Evolutionary conservation across 495 filamentous ascomycete species (phyloP).

Genomic region (Penicillium atrosanguineum): DNA sequence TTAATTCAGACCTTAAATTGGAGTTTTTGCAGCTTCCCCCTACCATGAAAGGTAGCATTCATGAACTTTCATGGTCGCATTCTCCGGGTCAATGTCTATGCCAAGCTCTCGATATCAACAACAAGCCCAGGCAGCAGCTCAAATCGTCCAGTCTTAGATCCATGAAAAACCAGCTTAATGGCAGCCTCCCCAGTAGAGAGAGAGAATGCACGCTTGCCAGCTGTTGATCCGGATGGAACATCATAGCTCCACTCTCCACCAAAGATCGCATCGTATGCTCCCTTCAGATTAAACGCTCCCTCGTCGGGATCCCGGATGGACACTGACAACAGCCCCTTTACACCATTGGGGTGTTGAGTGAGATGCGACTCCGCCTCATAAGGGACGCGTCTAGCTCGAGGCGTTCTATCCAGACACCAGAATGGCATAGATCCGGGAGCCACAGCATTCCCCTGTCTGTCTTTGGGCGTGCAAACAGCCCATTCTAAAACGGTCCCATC

Average conservation of each 20-base stretch:
- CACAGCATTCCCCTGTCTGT: background rate
- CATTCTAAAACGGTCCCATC: background rate
- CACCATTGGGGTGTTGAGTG: background rate
- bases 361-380: slow-evolving; percentile 10
- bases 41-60: no score
- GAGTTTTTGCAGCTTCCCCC: no score
- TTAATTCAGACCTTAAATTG: no score
- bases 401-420: slow-evolving; percentile 23
- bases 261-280: slow-evolving; percentile 12
- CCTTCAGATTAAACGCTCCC: background rate
- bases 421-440: slow-evolving; percentile 17
- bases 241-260: slow-evolving; percentile 12
- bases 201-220: slow-evolving; percentile 3
- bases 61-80: background rate
- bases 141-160: slow-evolving; percentile 4
- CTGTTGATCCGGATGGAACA: slow-evolving; percentile 11
- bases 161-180: slow-evolving; percentile 14
- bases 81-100: background rate
- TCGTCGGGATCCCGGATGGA: slow-evolving; percentile 3
- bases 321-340: slow-evolving; percentile 4
- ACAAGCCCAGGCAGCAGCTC: slow-evolving; percentile 19
- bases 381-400: slow-evolving; percentile 16
- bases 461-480: background rate
- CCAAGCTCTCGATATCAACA: slow-evolving; percentile 4
- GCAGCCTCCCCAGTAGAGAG: slow-evolving; percentile 1